Evolutionary conservation across 176 grass and related monocot genomes (phyloP).

Genomic region (Oryza coarctata): DNA sequence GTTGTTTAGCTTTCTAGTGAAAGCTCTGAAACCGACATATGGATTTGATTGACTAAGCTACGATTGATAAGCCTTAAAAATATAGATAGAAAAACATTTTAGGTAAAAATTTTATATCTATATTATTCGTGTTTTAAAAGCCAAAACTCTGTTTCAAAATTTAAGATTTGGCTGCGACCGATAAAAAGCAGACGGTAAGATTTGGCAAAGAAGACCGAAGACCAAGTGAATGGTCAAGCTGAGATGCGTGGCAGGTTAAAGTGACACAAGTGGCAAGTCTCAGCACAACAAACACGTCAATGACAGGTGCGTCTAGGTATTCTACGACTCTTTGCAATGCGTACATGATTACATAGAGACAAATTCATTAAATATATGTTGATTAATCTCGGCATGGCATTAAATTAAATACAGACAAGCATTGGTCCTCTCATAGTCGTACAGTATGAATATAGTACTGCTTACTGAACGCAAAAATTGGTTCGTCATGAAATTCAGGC

Average conservation of each 20-base stretch:
- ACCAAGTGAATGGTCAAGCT: neutral
- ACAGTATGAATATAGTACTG: neutral
- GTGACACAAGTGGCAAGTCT: neutral
- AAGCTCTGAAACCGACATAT: neutral
- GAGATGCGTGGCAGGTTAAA: neutral
- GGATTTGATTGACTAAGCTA: too few relatives aligned
- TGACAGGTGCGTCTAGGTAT: neutral
- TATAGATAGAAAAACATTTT: too few relatives aligned
- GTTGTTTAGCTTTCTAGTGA: too few relatives aligned
- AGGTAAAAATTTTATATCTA: too few relatives aligned
- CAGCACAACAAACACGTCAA: constrained; percentile 4
- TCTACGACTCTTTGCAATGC: neutral
- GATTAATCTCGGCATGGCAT: neutral
- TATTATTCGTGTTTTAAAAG: too few relatives aligned
- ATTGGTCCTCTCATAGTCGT: constrained; percentile 2
- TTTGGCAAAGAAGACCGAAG: neutral
- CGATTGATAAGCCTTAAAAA: too few relatives aligned
- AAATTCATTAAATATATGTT: neutral
- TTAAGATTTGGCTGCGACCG: too few relatives aligned
- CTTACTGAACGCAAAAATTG: neutral
- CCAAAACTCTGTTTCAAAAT: too few relatives aligned
- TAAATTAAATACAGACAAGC: neutral
- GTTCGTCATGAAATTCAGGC: neutral
- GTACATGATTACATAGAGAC: neutral
- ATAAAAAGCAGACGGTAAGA: too few relatives aligned